phyloP scores from a whole-genome alignment of 768 basidiomycete genomes.

The Tulasnella sp. region DNA sequence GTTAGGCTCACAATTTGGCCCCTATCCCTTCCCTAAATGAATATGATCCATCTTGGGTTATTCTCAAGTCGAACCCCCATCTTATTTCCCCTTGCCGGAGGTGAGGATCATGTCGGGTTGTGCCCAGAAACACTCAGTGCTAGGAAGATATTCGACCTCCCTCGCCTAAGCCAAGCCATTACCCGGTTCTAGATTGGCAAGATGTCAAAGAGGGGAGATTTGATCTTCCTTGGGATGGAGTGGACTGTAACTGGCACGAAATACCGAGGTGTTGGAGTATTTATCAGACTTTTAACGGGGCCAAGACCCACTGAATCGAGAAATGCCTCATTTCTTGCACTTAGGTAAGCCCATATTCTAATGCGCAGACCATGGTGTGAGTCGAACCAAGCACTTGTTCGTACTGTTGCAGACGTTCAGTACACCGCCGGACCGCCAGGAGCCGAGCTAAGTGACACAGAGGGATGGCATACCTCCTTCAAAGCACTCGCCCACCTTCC shows the following conservation, averaged over 20 bases:
- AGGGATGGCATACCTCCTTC: not conserved
- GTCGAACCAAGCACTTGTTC: not conserved
- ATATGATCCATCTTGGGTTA: slow-evolving; percentile 59
- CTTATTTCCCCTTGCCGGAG: slow-evolving; percentile 58
- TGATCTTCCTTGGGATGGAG: slow-evolving; percentile 23
- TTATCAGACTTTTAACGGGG: not conserved
- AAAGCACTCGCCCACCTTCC: not conserved
- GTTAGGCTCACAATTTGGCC: too few relatives aligned
- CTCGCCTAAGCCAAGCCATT: slow-evolving; percentile 52
- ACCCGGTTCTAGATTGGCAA: slow-evolving; percentile 64
- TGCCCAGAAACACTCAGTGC: slow-evolving; percentile 45
- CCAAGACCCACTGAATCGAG: not conserved
- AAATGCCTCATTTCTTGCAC: slow-evolving; percentile 1
- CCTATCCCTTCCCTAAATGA: slow-evolving; percentile 46
- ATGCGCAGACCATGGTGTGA: not conserved
- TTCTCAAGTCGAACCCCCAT: slow-evolving; percentile 62
- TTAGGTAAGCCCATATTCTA: not conserved
- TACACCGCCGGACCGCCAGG: not conserved
- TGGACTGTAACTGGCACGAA: not conserved
- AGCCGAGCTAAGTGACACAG: not conserved
- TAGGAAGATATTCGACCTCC: slow-evolving; percentile 65
- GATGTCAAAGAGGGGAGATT: slow-evolving; percentile 56
- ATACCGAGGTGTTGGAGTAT: slow-evolving; percentile 18
- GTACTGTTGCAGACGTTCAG: not conserved
- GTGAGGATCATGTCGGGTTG: not conserved